Percentiles rank a stretch among this genome's conserved stretches.
phyloP scores from a whole-genome alignment of 1,284 basidiomycete species.

The Waitea zeae region DNA sequence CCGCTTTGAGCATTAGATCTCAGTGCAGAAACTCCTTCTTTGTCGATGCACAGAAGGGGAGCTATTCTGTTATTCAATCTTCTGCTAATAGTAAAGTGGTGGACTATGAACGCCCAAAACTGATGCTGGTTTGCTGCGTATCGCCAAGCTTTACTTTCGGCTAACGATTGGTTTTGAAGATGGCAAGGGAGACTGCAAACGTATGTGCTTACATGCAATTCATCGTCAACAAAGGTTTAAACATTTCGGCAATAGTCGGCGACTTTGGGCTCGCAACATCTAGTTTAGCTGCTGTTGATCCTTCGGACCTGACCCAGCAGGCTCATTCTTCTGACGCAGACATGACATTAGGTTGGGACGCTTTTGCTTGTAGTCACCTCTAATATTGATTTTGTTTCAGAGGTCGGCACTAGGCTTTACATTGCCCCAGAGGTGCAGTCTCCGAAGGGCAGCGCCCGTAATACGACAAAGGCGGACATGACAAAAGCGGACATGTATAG shows the following conservation, averaged over 20 bases:
- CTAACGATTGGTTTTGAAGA: too few species aligned
- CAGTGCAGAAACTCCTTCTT: too few species aligned
- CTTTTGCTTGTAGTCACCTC: neutral
- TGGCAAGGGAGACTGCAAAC: constrained; percentile 80
- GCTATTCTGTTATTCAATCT: too few species aligned
- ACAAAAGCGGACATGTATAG: constrained; percentile 93
- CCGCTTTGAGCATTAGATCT: too few species aligned
- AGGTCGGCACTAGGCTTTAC: constrained; percentile 86
- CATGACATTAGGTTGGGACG: too few species aligned
- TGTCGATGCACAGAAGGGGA: too few species aligned
- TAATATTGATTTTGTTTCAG: constrained; percentile 55
- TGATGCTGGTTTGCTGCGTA: too few species aligned
- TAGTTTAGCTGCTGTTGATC: constrained; percentile 59
- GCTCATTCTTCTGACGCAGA: too few species aligned
- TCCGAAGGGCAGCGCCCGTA: constrained; percentile 39
- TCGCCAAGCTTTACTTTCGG: too few species aligned
- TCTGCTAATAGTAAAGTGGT: too few species aligned
- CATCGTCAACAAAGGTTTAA: neutral
- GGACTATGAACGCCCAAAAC: too few species aligned
- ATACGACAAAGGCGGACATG: constrained; percentile 79
- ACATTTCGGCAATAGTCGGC: constrained; percentile 33
- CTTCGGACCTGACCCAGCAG: constrained; percentile 34
- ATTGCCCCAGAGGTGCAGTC: constrained; percentile 82
- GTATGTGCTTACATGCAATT: constrained; percentile 16
- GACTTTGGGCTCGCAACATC: constrained; percentile 90